Percentiles rank a stretch among this genome's conserved stretches.
Conservation (phyloP, 1,139 yeast genomes). For the Martiniozyma asiatica region DNA sequence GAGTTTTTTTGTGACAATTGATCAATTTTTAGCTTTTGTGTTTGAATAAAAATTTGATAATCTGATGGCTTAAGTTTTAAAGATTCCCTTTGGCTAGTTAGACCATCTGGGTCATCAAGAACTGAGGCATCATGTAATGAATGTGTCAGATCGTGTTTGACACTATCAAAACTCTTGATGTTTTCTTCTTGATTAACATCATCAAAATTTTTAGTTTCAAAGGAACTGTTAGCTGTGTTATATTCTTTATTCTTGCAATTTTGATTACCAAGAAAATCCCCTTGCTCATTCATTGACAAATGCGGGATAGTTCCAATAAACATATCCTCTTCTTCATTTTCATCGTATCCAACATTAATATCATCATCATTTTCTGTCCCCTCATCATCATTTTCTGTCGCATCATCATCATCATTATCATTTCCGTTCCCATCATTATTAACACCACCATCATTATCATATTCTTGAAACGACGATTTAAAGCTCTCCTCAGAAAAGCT, state of each 20-base stretch:
- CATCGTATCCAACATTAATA: not conserved
- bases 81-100: too few relatives aligned
- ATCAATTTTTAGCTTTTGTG: not conserved
- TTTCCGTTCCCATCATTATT: too few relatives aligned
- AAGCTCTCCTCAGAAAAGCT: too few relatives aligned
- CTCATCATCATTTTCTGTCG: not conserved
- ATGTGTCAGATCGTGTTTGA: slow-evolving; percentile 1
- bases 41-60: slow-evolving; percentile 1
- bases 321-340: not conserved
- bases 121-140: slow-evolving; percentile 6
- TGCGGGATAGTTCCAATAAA: not conserved
- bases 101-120: too few relatives aligned
- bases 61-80: slow-evolving; percentile 1
- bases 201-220: not conserved
- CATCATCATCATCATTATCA: not conserved
- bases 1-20: too few relatives aligned
- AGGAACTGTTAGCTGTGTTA: not conserved
- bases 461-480: too few relatives aligned
- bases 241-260: not conserved
- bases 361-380: not conserved
- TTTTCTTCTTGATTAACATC: not conserved
- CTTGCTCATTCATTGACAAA: not conserved
- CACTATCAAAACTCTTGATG: not conserved
- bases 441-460: too few relatives aligned
- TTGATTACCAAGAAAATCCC: slow-evolving; percentile 2